Conservation (phyloP, 306 rosid species). For the Coriaria nepalensis region DNA sequence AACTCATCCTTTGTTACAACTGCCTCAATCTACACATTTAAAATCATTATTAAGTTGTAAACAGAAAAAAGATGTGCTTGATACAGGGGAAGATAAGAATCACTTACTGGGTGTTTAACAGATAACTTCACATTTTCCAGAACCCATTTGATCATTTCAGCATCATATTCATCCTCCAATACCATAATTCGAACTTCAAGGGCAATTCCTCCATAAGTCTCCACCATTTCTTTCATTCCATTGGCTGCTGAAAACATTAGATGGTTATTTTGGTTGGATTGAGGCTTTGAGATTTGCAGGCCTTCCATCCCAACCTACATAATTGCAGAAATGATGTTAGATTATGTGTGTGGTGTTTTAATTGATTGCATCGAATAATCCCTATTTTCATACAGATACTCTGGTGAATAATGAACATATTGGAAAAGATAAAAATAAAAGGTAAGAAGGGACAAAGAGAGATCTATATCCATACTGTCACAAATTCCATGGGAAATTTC, state of each 20-base stretch:
- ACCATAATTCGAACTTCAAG: slow-evolving; percentile 54
- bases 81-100: slow-evolving; percentile 11
- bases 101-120: slow-evolving; percentile 66
- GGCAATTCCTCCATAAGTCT: slow-evolving; percentile 53
- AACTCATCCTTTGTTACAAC: slow-evolving; percentile 83
- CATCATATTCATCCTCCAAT: slow-evolving; percentile 41
- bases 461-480: slow-evolving; percentile 39
- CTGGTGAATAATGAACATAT: neutral
- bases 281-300: slow-evolving; percentile 71
- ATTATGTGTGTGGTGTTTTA: slow-evolving; percentile 9
- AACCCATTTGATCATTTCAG: slow-evolving; percentile 52
- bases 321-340: slow-evolving; percentile 10
- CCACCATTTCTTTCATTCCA: slow-evolving; percentile 42
- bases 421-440: neutral
- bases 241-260: slow-evolving; percentile 25
- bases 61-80: slow-evolving; percentile 4
- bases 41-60: slow-evolving; percentile 15
- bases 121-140: slow-evolving; percentile 79
- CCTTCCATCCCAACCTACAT: slow-evolving; percentile 78
- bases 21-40: slow-evolving; percentile 61
- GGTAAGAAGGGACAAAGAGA: neutral
- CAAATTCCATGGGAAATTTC: slow-evolving; percentile 52
- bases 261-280: slow-evolving; percentile 26
- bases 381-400: too few relatives aligned
- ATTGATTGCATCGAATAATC: neutral